Evolutionary conservation across 1,284 basidiomycete species (phyloP).

Genomic region (Ganoderma multipileum): DNA sequence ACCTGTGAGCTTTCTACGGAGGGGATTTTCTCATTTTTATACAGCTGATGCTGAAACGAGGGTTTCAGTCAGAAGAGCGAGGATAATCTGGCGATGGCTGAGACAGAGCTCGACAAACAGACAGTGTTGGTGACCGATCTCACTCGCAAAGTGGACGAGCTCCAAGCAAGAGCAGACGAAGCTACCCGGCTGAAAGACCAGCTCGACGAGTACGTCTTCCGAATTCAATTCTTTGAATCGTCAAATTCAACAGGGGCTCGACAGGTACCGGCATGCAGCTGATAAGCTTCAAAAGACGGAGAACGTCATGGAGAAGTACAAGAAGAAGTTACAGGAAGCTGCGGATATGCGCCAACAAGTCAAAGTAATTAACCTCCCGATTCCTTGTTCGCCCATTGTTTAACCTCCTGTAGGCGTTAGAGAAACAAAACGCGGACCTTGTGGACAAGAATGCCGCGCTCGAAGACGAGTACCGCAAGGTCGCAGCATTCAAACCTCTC

Average conservation of each 20-base stretch:
- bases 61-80: slow-evolving; percentile 84
- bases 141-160: slow-evolving; percentile 81
- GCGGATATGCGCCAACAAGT: slow-evolving; percentile 88
- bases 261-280: slow-evolving; percentile 86
- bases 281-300: slow-evolving; percentile 94
- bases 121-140: slow-evolving; percentile 72
- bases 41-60: slow-evolving; percentile 39
- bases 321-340: slow-evolving; percentile 96
- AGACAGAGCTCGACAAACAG: slow-evolving; percentile 83
- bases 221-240: background rate
- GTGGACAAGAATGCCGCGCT: slow-evolving; percentile 91
- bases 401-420: slow-evolving; percentile 65
- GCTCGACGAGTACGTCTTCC: slow-evolving; percentile 82
- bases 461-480: slow-evolving; percentile 90
- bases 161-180: slow-evolving; percentile 82
- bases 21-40: background rate
- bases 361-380: slow-evolving; percentile 58
- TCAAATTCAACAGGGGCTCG: background rate
- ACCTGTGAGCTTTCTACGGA: slow-evolving; percentile 70
- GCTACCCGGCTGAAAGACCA: slow-evolving; percentile 87
- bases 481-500: slow-evolving; percentile 85
- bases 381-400: background rate
- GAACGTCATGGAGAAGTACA: slow-evolving; percentile 98
- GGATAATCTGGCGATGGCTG: slow-evolving; percentile 82
- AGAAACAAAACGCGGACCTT: slow-evolving; percentile 91